Evolutionary conservation across 441 rosid species (phyloP).

Genomic region (Omphalea diandra): DNA sequence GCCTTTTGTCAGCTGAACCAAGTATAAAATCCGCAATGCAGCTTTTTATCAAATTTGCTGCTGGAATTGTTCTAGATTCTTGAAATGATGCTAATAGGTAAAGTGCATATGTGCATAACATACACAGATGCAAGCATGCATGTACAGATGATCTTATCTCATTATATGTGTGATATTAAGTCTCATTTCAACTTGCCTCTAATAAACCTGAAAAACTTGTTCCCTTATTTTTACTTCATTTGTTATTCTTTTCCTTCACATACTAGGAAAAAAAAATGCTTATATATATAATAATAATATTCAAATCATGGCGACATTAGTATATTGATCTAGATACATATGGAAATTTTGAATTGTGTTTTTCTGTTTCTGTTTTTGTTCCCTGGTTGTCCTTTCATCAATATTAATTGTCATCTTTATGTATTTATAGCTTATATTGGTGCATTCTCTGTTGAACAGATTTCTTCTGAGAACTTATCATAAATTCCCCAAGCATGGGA

Average conservation of each 20-base stretch:
- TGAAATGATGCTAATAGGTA: constrained; percentile 90
- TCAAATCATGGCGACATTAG: background rate
- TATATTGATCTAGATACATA: background rate
- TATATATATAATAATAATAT: background rate
- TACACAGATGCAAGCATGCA: background rate
- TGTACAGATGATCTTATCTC: background rate
- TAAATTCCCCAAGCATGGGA: background rate
- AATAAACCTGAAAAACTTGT: background rate
- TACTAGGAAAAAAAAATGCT: background rate
- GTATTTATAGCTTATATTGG: background rate
- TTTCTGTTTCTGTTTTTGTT: background rate
- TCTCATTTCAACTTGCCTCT: background rate
- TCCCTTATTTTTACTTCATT: background rate
- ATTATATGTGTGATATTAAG: background rate
- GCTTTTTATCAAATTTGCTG: constrained; percentile 83
- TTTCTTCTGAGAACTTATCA: background rate
- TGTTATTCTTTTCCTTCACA: background rate
- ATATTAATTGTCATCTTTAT: background rate
- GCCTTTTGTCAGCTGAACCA: constrained; percentile 78
- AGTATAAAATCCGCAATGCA: constrained; percentile 93
- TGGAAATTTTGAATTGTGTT: background rate
- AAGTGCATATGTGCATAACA: background rate
- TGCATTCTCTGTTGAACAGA: background rate
- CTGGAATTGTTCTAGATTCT: constrained; percentile 84
- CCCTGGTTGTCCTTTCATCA: background rate